Evolutionary conservation across 1,284 basidiomycete genomes (phyloP), one percentile per base, ranked within the genome.

Genomic region (Athelia psychrophila): DNA sequence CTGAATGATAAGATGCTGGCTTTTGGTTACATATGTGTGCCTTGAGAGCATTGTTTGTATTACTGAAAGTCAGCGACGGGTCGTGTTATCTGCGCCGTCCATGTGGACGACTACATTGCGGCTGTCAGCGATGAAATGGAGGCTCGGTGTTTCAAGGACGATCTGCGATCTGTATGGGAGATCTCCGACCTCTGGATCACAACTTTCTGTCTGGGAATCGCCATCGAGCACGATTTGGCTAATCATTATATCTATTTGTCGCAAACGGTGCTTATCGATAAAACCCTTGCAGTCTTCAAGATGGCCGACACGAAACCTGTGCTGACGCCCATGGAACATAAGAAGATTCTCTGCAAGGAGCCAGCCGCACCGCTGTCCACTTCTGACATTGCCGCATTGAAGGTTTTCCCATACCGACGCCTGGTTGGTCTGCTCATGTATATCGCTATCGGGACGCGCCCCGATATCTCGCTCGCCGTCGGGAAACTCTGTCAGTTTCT

Each of bases 371-470:
- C 19, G 46, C 15, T 16, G 56, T 15, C 9, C 51, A 51, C 47
- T 23, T 36, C 32, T 0, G 35, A 53, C 23, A 36, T 58, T 2
- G 33, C 44, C 0, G 58, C 61, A 54, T 45, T 64, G 0, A 32
- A 23, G 1, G 10, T 5, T 12, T 30, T 49, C 9, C 68, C 67
- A 0, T 75, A 72, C 48, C 56, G 60, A 0, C 52, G 56, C 0
- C 57, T 71, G 1, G 59, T 78, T 5, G 72, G 77, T 6, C 64
- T 58, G 2, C 65, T 79, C 2, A 66, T 73, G 47, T 79, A 77
- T 51, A 49, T 75, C 1, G 63, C 69, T 2, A 55, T 70, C 13
- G 66, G 58, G 0, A 74, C 74, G 0, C 53, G 68, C 2, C 73
- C 73, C 0, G 72, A 79, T 57, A 73, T 79, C 24, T 47, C 70